A percentile compares a stretch with the other conserved stretches of the same genome.
Evolutionary conservation across 2,329 filamentous ascomycete genomes (phyloP).

Genomic region (Aspergillus fructus): DNA sequence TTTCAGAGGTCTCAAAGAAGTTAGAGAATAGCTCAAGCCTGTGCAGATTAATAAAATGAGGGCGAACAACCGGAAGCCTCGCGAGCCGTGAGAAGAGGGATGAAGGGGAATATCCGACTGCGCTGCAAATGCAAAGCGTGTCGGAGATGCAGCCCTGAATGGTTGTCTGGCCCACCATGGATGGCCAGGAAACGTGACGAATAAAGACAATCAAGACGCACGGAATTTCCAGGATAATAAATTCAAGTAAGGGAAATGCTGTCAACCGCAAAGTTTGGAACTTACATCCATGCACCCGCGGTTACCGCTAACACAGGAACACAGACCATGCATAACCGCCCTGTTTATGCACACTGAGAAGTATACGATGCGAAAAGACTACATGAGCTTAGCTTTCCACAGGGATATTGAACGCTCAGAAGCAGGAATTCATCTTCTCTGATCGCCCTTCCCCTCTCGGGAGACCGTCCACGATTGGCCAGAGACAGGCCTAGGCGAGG

Average conservation of each 20-base stretch:
- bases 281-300: neutral
- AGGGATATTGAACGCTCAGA: neutral
- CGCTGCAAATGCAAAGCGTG: neutral
- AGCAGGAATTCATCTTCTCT: slow-evolving; percentile 12
- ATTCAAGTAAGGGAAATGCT: slow-evolving; percentile 1
- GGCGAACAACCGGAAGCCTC: slow-evolving; percentile 1
- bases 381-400: neutral
- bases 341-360: neutral
- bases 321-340: neutral
- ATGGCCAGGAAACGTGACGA: neutral
- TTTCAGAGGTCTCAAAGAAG: neutral
- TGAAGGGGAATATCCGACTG: neutral
- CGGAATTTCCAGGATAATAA: neutral
- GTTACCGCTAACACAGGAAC: neutral
- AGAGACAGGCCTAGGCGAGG: neutral
- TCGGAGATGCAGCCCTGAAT: neutral
- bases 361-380: neutral
- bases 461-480: slow-evolving; percentile 12
- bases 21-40: neutral
- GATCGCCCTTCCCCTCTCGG: neutral
- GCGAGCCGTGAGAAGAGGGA: neutral
- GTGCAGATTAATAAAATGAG: neutral
- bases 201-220: neutral
- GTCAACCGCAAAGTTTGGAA: neutral
- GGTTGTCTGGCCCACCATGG: neutral